Conservation (phyloP, 495 filamentous ascomycete species). For the Usnea hakonensis region DNA sequence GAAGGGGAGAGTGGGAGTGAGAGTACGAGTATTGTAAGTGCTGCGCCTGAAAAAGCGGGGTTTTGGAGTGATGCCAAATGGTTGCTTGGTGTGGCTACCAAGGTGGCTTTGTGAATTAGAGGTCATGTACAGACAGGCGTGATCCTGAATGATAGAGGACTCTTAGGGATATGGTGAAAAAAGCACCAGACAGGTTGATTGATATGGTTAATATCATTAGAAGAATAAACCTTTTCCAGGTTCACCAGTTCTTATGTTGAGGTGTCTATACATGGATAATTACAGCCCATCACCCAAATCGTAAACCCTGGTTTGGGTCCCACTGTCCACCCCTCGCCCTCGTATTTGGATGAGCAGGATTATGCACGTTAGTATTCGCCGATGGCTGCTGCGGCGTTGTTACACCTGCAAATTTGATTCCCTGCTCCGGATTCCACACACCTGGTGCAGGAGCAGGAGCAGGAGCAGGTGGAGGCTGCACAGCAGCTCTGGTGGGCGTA, state of each 20-base stretch:
- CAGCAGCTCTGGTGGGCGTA: constrained; percentile 41
- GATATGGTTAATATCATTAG: not conserved
- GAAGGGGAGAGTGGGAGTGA: not conserved
- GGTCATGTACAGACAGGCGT: not conserved
- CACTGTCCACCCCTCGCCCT: constrained; percentile 33
- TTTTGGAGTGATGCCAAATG: constrained; percentile 18
- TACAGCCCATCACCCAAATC: constrained; percentile 44
- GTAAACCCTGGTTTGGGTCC: constrained; percentile 56
- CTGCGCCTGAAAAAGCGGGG: constrained; percentile 11
- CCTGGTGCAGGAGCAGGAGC: constrained; percentile 46
- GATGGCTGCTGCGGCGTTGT: constrained; percentile 17
- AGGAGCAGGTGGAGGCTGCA: constrained; percentile 43
- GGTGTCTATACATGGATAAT: not conserved
- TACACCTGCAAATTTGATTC: constrained; percentile 59
- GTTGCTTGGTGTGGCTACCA: constrained; percentile 16
- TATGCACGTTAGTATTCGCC: constrained; percentile 21
- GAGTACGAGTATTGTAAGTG: not conserved
- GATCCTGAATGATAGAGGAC: not conserved
- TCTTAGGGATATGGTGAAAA: not conserved
- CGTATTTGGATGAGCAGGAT: constrained; percentile 24
- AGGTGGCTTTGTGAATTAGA: not conserved
- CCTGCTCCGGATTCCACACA: constrained; percentile 72
- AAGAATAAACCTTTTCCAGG: not conserved
- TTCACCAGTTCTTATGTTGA: not conserved
- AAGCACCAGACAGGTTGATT: not conserved